phyloP scores from a whole-genome alignment of 305 asterid genomes.

The Striga hermonthica region DNA sequence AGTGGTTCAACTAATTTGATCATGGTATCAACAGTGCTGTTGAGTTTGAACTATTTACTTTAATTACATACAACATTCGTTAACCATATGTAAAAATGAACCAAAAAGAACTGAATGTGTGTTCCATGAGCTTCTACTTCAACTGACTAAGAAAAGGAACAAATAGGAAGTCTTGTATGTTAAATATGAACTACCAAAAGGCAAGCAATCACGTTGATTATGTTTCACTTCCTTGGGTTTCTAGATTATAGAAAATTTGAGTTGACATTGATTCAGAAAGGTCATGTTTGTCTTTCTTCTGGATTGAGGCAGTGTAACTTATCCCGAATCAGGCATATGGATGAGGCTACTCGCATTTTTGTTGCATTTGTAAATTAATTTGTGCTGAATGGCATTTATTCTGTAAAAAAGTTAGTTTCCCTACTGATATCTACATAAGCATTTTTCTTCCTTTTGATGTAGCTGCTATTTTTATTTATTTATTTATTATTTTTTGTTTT shows the following conservation, averaged over 20 bases:
- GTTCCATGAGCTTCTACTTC: conserved; percentile 14
- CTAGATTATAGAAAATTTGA: background rate
- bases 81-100: background rate
- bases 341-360: conserved; percentile 11
- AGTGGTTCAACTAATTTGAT: conserved; percentile 17
- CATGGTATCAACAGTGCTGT: background rate
- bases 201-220: background rate
- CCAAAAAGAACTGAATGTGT: conserved; percentile 10
- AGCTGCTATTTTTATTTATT: conserved; percentile 27
- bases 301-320: background rate
- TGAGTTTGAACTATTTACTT: background rate
- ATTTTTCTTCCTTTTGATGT: conserved; percentile 21
- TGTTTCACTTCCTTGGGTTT: conserved; percentile 11
- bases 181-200: conserved; percentile 10
- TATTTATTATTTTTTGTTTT: conserved; percentile 22
- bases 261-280: conserved; percentile 1
- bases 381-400: background rate
- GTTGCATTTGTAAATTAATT: background rate
- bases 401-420: background rate
- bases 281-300: background rate
- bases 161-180: background rate
- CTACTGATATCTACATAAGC: background rate
- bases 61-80: background rate
- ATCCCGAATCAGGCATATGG: background rate
- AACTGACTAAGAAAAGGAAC: conserved; percentile 15